Evolutionary conservation across 2,329 filamentous ascomycete genomes (phyloP), one percentile per base, ranked within the genome.

Genomic region (Aspergillus piperis): DNA sequence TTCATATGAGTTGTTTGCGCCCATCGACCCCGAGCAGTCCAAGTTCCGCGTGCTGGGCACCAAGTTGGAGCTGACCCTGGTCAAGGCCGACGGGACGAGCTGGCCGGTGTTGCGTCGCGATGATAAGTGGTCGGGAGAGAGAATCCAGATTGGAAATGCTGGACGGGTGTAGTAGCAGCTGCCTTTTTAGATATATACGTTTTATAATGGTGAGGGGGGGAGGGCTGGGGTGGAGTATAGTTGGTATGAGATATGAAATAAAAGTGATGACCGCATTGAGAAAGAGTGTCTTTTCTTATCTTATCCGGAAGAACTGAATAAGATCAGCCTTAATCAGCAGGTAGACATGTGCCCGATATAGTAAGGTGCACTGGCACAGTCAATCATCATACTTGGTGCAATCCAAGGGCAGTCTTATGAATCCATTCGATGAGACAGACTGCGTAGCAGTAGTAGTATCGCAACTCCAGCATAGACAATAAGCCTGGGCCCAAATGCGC

Each of bases 71-170:
- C 80, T 96, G 70, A 88, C 82, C 27, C 79, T 97, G 57, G 85
- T 76, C 27, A 90, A 90, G 79, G 88, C 88, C 2, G 90, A 93
- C 68, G 89, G 88, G 10, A 83, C 84, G 44, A 90, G 91, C 71
- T 97, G 93, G 93, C 90, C 92, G 36, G 90, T 95, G 5, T 78
- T 97, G 70, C 85, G 91, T 62, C 90, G 87, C 61, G 91, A 95
- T 69, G 92, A 96, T 69, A 83, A 80, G 65, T 82, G 81, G 66
- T 87, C 85, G 3, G 88, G 88, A 2, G 90, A 96, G 79, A 96
- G 96, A 69, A 87, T 98, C 65, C 95, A 99, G 78, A 83, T 96
- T 64, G 95, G 95, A 13, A 84, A 88, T 65, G 92, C 95, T 54
- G 92, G 89, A 36, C 82, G 84, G 60, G 81, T 80, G 58, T 84